Evolutionary conservation across 768 basidiomycete genomes (phyloP), one percentile per base, ranked within the genome.

Genomic region (Cystobasidium onofrii): DNA sequence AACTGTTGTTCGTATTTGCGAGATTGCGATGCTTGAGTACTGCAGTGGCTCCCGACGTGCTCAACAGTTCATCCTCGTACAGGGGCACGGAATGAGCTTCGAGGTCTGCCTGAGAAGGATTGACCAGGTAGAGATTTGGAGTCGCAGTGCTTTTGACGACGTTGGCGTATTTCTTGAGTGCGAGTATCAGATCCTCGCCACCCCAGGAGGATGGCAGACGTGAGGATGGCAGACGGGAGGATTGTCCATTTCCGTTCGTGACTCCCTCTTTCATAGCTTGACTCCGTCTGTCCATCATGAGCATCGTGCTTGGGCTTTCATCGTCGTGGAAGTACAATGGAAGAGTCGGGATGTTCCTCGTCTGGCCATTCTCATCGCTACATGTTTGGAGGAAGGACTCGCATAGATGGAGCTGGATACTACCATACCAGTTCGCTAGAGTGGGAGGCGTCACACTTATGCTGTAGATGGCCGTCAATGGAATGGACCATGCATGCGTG

Each of bases 261-360:
- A 36, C 13, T 17, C 66, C 57, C 66, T 25, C 10, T 54, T 34
- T 66, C 41, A 57, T 44, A 52, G 43, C 46, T 43, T 3, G 73
- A 64, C 63, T 64, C n/a, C 78, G 60, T 1, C 67, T 73, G 39
- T 79, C 76, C 23, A 65, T 70, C 60, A 74, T 74, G 52, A 80
- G 76, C 4, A 82, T 63, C 25, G 81, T 80, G 1, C 92, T 93
- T 36, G 86, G 86, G 0, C 92, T 94, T 81, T 97, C 94, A 77
- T 98, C 94, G 79, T 98, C 96, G 81, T 98, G 96, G 81, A 98
- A 98, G 81, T 93, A 87, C 1, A 99, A 85, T 0, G 90, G 91
- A 0, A 93, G 91, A 0, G 96, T 85, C 0, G 92, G 90, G 23
- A 41, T 57, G 43, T 74, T 43, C 20, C 34, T 29, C 60, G 61